Evolutionary conservation across 2,329 filamentous ascomycete species (phyloP), one percentile per base, ranked within the genome.

Genomic region (Penicillium sp.): DNA sequence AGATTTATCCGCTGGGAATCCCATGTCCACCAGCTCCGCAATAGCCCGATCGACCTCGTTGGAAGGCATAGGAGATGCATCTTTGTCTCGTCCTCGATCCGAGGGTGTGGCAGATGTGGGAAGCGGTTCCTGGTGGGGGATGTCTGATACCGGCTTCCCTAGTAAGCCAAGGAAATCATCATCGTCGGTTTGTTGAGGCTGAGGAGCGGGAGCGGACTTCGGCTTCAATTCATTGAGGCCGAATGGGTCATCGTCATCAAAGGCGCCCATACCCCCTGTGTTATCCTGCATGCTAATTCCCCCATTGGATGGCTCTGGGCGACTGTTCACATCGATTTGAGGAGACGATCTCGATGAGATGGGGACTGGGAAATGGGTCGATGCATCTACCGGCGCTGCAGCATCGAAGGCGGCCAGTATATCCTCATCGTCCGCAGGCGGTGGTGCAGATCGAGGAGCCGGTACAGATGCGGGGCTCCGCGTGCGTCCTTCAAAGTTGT

Each of bases 1-100:
- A n/a, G 94, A 89, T 68, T 92, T 91, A 57, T 96, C 90, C 0
- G 87, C 83, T 0, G 91, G 86, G 66, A 99, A 99, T 0, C 94
- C 94, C 85, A 97, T 97, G 64, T 97, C 93, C 3, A 97, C 86
- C 27, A 99, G 78, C 71, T 97, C 91, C 10, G 90, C 91, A 27
- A 97, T 84, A 10, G 92, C 90, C 64, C 84, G 85, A 68, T 96
- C 91, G 57, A 88, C 87, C 1, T 84, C 85, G 65, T 77, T 78
- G 2, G 66, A 66, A 2, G 73, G 68, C 47, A 65, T 69, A 3
- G 67, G 66, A 23, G 68, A 64, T 39, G 57, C 55, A 48, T 58
- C 44, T 23, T 52, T 55, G 16, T 60, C 60, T 15, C 57, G 62
- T 34, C 64, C 53, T 31, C 45, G 27, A 21, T 50, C 51, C 15